Conservation (phyloP, 225 moss, liverwort and hornwort species). For the Straminergon stramineum region DNA sequence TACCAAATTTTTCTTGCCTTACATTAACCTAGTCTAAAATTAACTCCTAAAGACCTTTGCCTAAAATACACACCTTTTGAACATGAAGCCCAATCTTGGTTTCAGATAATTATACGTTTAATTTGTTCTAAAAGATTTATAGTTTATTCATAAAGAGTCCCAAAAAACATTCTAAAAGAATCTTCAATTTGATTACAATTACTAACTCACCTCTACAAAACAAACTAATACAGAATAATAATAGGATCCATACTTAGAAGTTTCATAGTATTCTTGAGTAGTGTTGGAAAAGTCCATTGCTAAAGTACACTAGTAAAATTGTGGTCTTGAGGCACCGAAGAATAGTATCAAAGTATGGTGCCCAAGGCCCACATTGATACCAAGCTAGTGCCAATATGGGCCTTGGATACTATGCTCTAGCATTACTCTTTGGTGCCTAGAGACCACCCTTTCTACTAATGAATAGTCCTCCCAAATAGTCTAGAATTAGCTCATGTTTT, state of each 20-base stretch:
- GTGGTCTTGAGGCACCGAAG: neutral
- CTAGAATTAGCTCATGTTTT: neutral
- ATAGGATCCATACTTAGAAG: too few relatives aligned
- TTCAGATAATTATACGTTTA: too few relatives aligned
- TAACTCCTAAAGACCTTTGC: rapidly evolving
- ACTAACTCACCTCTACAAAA: rapidly evolving
- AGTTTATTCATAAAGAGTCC: neutral
- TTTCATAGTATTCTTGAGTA: too few relatives aligned
- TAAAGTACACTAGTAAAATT: too few relatives aligned
- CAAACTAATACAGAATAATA: rapidly evolving
- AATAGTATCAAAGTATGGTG: rapidly evolving
- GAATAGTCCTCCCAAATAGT: neutral
- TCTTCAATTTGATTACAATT: neutral
- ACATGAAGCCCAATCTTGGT: rapidly evolving
- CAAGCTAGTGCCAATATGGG: neutral
- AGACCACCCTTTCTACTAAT: neutral
- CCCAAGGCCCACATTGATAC: neutral
- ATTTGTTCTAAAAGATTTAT: too few relatives aligned
- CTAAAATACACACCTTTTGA: neutral
- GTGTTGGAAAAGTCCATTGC: neutral
- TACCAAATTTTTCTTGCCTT: neutral
- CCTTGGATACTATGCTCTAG: neutral
- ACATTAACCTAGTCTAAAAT: neutral
- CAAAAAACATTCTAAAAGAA: neutral
- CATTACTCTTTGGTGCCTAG: rapidly evolving